Evolutionary conservation across 305 asterid genomes (phyloP).

Genomic region (Fraxinus nigra): DNA sequence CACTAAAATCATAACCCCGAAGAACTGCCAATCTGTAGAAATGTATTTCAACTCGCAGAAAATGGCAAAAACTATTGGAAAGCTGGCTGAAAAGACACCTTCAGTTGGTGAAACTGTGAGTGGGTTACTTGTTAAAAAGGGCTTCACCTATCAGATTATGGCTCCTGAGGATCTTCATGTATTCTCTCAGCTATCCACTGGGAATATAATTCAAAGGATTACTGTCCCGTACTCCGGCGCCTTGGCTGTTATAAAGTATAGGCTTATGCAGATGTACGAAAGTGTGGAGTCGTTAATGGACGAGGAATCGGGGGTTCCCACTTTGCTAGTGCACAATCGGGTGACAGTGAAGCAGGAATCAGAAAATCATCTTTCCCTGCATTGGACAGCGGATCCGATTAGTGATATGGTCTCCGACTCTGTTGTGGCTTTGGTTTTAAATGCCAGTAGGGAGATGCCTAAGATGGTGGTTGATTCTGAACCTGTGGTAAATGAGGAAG

Average conservation of each 20-base stretch:
- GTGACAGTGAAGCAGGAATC: conserved; percentile 87
- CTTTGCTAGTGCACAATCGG: conserved; percentile 64
- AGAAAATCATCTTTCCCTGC: conserved; percentile 80
- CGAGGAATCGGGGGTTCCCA: conserved; percentile 73
- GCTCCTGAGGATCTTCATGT: conserved; percentile 91
- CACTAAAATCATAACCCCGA: conserved; percentile 85
- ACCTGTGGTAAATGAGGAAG: conserved; percentile 40
- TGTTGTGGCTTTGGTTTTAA: conserved; percentile 73
- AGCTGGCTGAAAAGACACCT: conserved; percentile 69
- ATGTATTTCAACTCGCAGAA: conserved; percentile 92
- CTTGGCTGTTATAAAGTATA: conserved; percentile 74
- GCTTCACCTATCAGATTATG: conserved; percentile 96
- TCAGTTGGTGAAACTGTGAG: conserved; percentile 72
- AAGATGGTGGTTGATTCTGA: conserved; percentile 71
- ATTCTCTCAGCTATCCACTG: conserved; percentile 89
- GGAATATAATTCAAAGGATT: conserved; percentile 74
- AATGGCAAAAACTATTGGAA: conserved; percentile 85
- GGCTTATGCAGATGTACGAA: conserved; percentile 87
- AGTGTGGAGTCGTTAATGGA: conserved; percentile 69
- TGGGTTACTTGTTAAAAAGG: conserved; percentile 91
- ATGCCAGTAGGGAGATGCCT: conserved; percentile 82
- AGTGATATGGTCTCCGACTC: conserved; percentile 97
- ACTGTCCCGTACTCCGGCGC: conserved; percentile 96
- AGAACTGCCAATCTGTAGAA: conserved; percentile 88
- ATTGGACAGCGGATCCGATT: conserved; percentile 92